Percentiles rank a stretch among this genome's conserved stretches.
Evolutionary conservation across 2,329 filamentous ascomycete genomes (phyloP).

Genomic region (Endocalyx cinctus): DNA sequence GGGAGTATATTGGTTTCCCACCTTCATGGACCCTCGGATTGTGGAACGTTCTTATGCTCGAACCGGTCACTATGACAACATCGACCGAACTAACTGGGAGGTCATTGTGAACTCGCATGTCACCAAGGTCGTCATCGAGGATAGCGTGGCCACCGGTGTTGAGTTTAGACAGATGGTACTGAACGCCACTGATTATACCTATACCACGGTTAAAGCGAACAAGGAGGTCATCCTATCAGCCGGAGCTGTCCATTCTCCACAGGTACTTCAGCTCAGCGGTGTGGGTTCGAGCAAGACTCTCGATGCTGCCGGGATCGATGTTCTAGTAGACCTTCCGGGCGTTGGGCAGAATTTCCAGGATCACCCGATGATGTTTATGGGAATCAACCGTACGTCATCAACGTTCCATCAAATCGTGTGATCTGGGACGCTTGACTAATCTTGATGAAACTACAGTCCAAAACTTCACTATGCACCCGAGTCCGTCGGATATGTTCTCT

Average conservation of each 20-base stretch:
- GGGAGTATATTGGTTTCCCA: slow-evolving; percentile 38
- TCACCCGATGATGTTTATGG: slow-evolving; percentile 32
- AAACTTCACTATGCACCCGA: slow-evolving; percentile 25
- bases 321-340: slow-evolving; percentile 37
- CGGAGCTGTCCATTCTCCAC: slow-evolving; percentile 35
- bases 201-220: slow-evolving; percentile 21
- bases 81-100: slow-evolving; percentile 27
- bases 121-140: slow-evolving; percentile 23
- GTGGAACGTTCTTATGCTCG: slow-evolving; percentile 34
- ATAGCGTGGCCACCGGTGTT: slow-evolving; percentile 25
- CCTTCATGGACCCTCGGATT: slow-evolving; percentile 33
- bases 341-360: slow-evolving; percentile 48
- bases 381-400: slow-evolving; percentile 7
- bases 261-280: slow-evolving; percentile 32
- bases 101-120: slow-evolving; percentile 27
- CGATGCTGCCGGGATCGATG: slow-evolving; percentile 34
- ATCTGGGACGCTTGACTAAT: not conserved
- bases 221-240: slow-evolving; percentile 41
- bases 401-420: not conserved
- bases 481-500: slow-evolving; percentile 21
- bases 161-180: slow-evolving; percentile 17
- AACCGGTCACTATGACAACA: slow-evolving; percentile 30
- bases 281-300: slow-evolving; percentile 38
- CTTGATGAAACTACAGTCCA: slow-evolving; percentile 10
- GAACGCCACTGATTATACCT: slow-evolving; percentile 13